Percentiles rank a stretch among this genome's conserved stretches.
phyloP scores from a whole-genome alignment of 164 flowering plant species.

The Amborella trichopoda region DNA sequence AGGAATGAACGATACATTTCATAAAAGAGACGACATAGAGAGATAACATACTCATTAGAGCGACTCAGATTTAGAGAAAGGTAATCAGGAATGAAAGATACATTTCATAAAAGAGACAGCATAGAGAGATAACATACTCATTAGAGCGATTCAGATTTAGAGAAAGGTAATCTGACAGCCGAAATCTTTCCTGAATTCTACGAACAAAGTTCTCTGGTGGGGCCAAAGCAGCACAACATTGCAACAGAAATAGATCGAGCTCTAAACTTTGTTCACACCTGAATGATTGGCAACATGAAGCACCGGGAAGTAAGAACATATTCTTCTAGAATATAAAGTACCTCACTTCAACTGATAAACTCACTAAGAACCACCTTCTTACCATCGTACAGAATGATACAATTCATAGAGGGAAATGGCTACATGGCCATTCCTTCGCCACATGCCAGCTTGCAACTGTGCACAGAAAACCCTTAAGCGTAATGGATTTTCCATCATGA shows the following conservation, averaged over 20 bases:
- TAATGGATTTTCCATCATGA: slow-evolving; percentile 86
- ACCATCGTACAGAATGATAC: slow-evolving; percentile 83
- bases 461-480: slow-evolving; percentile 86
- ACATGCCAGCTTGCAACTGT: slow-evolving; percentile 91
- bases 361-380: slow-evolving; percentile 16
- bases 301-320: background rate
- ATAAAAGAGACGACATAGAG: slow-evolving; percentile 1
- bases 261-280: slow-evolving; percentile 85
- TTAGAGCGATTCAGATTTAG: slow-evolving; percentile 39
- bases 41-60: slow-evolving; percentile 55
- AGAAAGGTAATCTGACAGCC: slow-evolving; percentile 55
- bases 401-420: slow-evolving; percentile 47
- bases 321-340: background rate
- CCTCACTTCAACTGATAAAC: too few species aligned
- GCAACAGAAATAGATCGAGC: slow-evolving; percentile 86
- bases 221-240: slow-evolving; percentile 95
- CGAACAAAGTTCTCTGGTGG: slow-evolving; percentile 64
- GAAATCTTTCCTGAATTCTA: slow-evolving; percentile 76
- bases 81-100: too few species aligned
- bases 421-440: slow-evolving; percentile 89
- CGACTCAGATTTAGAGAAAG: slow-evolving; percentile 43
- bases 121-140: slow-evolving; percentile 42
- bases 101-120: background rate
- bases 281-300: slow-evolving; percentile 13
- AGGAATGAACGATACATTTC: too few species aligned